phyloP scores from a whole-genome alignment of 108 stramenopile genomes.

The Cyclotella cryptica region DNA sequence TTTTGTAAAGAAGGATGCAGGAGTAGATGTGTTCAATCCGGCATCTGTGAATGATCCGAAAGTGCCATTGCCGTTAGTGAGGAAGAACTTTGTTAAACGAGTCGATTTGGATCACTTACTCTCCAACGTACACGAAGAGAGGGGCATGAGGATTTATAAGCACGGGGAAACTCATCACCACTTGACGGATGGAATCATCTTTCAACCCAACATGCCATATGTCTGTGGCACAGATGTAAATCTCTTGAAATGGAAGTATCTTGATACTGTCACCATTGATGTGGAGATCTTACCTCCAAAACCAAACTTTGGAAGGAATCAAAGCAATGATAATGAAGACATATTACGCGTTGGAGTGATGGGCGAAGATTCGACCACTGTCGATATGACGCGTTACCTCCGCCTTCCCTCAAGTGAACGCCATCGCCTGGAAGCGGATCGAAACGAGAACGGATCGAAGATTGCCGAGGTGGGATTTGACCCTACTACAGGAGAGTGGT shows the following conservation, averaged over 20 bases:
- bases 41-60: conserved; percentile 61
- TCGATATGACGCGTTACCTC: conserved; percentile 86
- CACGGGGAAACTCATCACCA: conserved; percentile 86
- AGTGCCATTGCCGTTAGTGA: conserved; percentile 79
- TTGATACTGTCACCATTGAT: conserved; percentile 96
- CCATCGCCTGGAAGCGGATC: conserved; percentile 85
- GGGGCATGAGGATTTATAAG: conserved; percentile 78
- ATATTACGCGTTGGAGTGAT: conserved; percentile 69
- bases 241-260: conserved; percentile 97
- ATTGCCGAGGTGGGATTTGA: conserved; percentile 92
- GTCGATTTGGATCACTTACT: conserved; percentile 74
- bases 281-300: conserved; percentile 77
- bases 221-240: conserved; percentile 88
- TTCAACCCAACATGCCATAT: conserved; percentile 94
- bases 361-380: conserved; percentile 78
- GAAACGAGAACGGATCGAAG: conserved; percentile 63
- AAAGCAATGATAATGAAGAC: conserved; percentile 48
- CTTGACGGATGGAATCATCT: conserved; percentile 90
- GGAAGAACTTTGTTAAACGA: conserved; percentile 91
- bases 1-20: conserved; percentile 69
- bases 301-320: conserved; percentile 40
- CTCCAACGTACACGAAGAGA: conserved; percentile 75
- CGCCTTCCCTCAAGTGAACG: conserved; percentile 79
- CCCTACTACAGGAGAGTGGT: conserved; percentile 91
- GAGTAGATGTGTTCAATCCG: conserved; percentile 72